These are phyloP conservation scores for Allomyces macrogynus DNA, from an alignment of 192 early-diverging fungal genomes.

Conservation along the genomic window DNA sequence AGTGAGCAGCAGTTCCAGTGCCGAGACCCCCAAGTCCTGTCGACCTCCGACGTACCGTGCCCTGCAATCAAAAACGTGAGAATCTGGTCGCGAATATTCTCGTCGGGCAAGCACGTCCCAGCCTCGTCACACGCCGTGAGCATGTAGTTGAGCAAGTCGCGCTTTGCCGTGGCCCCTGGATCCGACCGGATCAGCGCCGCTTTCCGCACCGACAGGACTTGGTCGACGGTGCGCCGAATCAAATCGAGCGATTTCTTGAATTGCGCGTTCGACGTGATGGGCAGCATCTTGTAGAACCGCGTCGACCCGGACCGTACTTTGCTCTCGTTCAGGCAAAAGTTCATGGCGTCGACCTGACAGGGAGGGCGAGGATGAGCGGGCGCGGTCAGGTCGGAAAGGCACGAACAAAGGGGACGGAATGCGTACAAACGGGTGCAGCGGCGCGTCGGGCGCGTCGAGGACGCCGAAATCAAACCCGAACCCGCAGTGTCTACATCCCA, in stretches of 20 bases:
- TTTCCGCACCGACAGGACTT: slow-evolving; percentile 16
- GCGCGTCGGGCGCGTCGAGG: slow-evolving; percentile 9
- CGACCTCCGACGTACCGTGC: slow-evolving; percentile 2
- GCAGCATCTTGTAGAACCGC: slow-evolving; percentile 22
- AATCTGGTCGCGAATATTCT: slow-evolving; percentile 37
- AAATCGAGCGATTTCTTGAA: slow-evolving; percentile 15
- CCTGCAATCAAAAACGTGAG: slow-evolving; percentile 40
- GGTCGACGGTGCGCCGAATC: slow-evolving; percentile 23
- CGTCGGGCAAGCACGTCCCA: slow-evolving; percentile 12
- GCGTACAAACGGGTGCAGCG: slow-evolving; percentile 13
- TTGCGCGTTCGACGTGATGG: slow-evolving; percentile 14
- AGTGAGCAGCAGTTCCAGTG: no score
- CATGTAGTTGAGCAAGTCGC: slow-evolving; percentile 34
- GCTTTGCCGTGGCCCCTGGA: slow-evolving; percentile 5
- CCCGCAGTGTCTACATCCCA: slow-evolving; percentile 5
- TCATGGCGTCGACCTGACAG: slow-evolving; percentile 9
- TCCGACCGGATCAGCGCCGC: slow-evolving; percentile 12
- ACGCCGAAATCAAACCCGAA: slow-evolving; percentile 32
- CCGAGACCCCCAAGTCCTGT: no score
- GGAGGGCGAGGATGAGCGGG: no score
- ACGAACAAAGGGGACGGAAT: no score
- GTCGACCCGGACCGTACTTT: slow-evolving; percentile 10
- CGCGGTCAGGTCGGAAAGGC: no score
- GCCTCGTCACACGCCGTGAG: slow-evolving; percentile 21
- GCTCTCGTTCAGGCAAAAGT: slow-evolving; percentile 14